Percentiles rank a stretch among this genome's conserved stretches.
Evolutionary conservation across 148 eudicot species (phyloP).

Genomic region (Polygonum aviculare): DNA sequence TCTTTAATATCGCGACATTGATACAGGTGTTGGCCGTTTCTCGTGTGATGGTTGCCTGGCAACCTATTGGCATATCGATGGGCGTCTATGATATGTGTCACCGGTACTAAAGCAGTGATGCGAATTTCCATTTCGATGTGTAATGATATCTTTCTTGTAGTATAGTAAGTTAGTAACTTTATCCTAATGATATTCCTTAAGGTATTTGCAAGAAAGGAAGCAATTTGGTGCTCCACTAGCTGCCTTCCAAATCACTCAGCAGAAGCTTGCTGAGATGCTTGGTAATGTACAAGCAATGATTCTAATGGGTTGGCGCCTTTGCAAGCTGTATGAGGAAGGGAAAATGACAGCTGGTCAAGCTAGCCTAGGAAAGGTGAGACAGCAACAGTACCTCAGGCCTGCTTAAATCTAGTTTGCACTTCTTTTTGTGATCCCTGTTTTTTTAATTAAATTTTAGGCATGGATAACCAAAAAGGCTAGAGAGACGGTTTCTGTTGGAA

Average conservation of each 20-base stretch:
- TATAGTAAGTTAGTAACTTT: not conserved
- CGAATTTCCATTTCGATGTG: not conserved
- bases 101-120: constrained; percentile 38
- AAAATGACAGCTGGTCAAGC: constrained; percentile 93
- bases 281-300: constrained; percentile 83
- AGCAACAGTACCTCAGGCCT: constrained; percentile 5
- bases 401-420: constrained; percentile 3
- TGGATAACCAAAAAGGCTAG: constrained; percentile 75
- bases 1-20: constrained; percentile 4
- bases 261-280: constrained; percentile 79
- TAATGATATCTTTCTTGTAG: not conserved
- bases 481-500: constrained; percentile 73
- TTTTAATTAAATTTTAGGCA: constrained; percentile 34
- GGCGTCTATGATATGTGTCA: constrained; percentile 96
- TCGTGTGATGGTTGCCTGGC: constrained; percentile 96
- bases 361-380: constrained; percentile 75
- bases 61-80: constrained; percentile 95
- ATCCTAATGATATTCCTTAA: constrained; percentile 14
- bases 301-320: constrained; percentile 88
- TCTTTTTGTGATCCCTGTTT: not conserved
- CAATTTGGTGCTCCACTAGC: constrained; percentile 93
- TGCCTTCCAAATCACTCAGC: constrained; percentile 86
- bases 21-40: constrained; percentile 92
- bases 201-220: constrained; percentile 81
- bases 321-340: constrained; percentile 79